Conservation (phyloP, 352 stramenopile genomes). For the Phytophthora lateralis region DNA sequence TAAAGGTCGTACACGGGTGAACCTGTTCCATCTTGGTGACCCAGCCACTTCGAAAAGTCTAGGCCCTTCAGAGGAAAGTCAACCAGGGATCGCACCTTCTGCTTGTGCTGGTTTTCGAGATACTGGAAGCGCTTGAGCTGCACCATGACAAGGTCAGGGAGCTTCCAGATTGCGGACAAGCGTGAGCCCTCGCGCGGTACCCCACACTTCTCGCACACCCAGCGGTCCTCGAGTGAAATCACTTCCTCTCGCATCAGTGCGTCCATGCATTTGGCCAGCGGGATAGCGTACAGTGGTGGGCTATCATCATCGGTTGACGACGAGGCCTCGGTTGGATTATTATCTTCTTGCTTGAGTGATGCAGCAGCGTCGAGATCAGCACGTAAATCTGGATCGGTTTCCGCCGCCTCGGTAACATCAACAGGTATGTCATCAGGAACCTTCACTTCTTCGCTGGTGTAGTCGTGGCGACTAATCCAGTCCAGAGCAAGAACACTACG, state of each 20-base stretch:
- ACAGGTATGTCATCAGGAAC: slow-evolving; percentile 35
- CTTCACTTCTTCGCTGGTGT: slow-evolving; percentile 29
- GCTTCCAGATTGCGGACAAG: slow-evolving; percentile 67
- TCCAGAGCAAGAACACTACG: slow-evolving; percentile 82
- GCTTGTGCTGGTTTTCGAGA: slow-evolving; percentile 82
- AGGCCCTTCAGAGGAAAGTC: slow-evolving; percentile 82
- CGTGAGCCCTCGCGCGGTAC: slow-evolving; percentile 62
- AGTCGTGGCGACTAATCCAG: slow-evolving; percentile 53
- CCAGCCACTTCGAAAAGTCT: slow-evolving; percentile 83
- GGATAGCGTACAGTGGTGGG: slow-evolving; percentile 41
- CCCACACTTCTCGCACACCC: slow-evolving; percentile 76
- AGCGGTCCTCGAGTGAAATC: slow-evolving; percentile 76
- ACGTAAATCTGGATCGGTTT: slow-evolving; percentile 31
- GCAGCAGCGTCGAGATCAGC: slow-evolving; percentile 22
- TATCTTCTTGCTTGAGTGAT: slow-evolving; percentile 3
- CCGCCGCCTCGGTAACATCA: slow-evolving; percentile 42
- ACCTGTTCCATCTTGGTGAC: slow-evolving; percentile 25
- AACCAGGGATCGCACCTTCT: slow-evolving; percentile 83
- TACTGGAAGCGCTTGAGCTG: slow-evolving; percentile 92
- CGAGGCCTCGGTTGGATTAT: slow-evolving; percentile 1
- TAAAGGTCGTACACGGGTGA: slow-evolving; percentile 94
- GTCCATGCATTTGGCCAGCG: slow-evolving; percentile 73
- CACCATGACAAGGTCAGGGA: slow-evolving; percentile 87
- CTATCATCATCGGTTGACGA: slow-evolving; percentile 21
- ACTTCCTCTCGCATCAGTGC: slow-evolving; percentile 70